phyloP scores from a whole-genome alignment of 148 eudicot species.

The Chenopodium album region DNA sequence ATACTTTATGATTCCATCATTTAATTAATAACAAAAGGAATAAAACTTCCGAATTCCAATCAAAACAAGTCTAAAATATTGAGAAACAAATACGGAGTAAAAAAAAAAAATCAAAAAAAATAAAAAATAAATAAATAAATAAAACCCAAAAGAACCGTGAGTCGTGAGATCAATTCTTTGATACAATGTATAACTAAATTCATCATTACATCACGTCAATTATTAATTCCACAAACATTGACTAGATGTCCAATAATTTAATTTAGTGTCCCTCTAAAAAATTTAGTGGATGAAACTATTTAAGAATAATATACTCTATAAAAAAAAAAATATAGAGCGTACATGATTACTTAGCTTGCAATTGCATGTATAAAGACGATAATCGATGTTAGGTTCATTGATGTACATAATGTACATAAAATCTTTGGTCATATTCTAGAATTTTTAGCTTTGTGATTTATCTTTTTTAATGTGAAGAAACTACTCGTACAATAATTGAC shows the following conservation, averaged over 20 bases:
- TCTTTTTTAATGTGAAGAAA: background rate
- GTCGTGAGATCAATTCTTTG: too few species aligned
- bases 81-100: too few species aligned
- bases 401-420: background rate
- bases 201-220: background rate
- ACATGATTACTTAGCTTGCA: too few species aligned
- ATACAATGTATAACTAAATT: background rate
- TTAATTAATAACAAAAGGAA: too few species aligned
- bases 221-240: constrained; percentile 7
- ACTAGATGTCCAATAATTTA: background rate
- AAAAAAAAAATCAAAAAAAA: too few species aligned
- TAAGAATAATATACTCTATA: background rate
- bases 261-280: too few species aligned
- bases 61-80: too few species aligned
- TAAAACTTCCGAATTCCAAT: too few species aligned
- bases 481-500: too few species aligned
- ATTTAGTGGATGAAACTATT: background rate
- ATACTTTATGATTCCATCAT: too few species aligned
- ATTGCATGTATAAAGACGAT: constrained; percentile 21
- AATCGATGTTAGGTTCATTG: constrained; percentile 16
- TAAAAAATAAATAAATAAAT: too few species aligned
- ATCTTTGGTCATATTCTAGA: background rate
- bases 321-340: background rate
- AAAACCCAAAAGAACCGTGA: too few species aligned
- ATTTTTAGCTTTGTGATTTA: background rate